Conservation (phyloP, 768 basidiomycete genomes). For the Mycena kentingensis region DNA sequence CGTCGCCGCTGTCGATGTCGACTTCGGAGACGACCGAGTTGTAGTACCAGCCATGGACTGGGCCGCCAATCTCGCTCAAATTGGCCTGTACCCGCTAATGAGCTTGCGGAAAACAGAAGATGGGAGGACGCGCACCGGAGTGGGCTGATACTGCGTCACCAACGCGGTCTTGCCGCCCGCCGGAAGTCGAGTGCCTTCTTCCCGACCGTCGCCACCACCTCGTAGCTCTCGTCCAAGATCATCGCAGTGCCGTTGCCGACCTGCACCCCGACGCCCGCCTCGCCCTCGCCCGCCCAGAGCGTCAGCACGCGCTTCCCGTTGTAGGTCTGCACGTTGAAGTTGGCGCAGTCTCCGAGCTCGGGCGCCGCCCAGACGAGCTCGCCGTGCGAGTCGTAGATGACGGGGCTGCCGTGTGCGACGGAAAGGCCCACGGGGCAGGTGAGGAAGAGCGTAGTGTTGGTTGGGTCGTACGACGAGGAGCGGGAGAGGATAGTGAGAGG, state of each 20-base stretch:
- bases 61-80: constrained; percentile 9
- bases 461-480: constrained; percentile 8
- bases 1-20: constrained; percentile 7
- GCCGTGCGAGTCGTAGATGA: constrained; percentile 13
- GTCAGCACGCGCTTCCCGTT: constrained; percentile 10
- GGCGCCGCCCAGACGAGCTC: constrained; percentile 17
- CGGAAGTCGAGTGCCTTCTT: constrained; percentile 11
- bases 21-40: constrained; percentile 8
- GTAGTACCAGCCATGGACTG: constrained; percentile 5
- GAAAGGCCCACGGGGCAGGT: constrained; percentile 4
- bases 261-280: background rate
- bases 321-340: constrained; percentile 12
- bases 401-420: constrained; percentile 6
- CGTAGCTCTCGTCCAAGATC: constrained; percentile 10
- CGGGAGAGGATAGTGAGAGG: constrained; percentile 10
- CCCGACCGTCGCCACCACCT: constrained; percentile 8
- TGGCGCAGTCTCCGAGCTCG: background rate
- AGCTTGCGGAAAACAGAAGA: background rate
- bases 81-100: background rate
- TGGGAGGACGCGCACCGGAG: constrained; percentile 1
- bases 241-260: background rate
- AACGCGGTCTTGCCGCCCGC: constrained; percentile 12
- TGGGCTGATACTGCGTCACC: constrained; percentile 1
- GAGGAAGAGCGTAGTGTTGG: constrained; percentile 14
- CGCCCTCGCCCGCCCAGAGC: constrained; percentile 6